Conservation (phyloP, 1,139 yeast genomes). For the Petasospora rhodanensis region DNA sequence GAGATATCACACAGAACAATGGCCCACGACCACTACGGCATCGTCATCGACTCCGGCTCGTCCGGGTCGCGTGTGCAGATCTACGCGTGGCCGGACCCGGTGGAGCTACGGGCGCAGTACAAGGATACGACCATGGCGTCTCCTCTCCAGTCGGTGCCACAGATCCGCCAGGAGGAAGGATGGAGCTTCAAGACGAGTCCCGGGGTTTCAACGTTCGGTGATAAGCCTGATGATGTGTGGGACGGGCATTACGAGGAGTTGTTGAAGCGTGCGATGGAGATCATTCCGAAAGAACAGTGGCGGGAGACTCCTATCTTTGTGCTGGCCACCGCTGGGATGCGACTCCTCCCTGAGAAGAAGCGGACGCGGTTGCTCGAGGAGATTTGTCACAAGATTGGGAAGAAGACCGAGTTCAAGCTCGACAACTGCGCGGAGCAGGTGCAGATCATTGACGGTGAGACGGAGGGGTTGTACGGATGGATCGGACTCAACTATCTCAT, state of each 20-base stretch:
- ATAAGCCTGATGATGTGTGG: slow-evolving; percentile 51
- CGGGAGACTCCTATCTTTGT: slow-evolving; percentile 64
- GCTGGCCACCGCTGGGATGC: slow-evolving; percentile 82
- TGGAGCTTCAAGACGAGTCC: slow-evolving; percentile 66
- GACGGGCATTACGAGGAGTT: slow-evolving; percentile 51
- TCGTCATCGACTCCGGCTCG: slow-evolving; percentile 78
- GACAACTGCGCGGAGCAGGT: slow-evolving; percentile 55
- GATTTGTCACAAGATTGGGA: slow-evolving; percentile 46
- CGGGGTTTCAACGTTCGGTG: slow-evolving; percentile 61
- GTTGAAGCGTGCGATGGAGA: slow-evolving; percentile 51
- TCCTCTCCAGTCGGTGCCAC: slow-evolving; percentile 54
- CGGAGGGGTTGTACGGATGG: slow-evolving; percentile 84
- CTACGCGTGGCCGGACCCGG: slow-evolving; percentile 54
- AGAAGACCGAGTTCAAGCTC: slow-evolving; percentile 48
- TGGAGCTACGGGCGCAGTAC: slow-evolving; percentile 20
- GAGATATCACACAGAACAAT: too few relatives aligned
- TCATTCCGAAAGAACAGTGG: slow-evolving; percentile 52
- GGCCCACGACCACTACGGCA: slow-evolving; percentile 44
- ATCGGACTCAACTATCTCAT: slow-evolving; percentile 63
- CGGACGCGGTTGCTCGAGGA: slow-evolving; percentile 44
- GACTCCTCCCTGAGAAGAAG: slow-evolving; percentile 48
- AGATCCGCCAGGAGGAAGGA: slow-evolving; percentile 49
- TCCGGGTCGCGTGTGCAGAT: slow-evolving; percentile 75
- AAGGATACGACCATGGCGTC: too few relatives aligned
- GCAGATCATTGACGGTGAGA: slow-evolving; percentile 73